A percentile compares a stretch with the other conserved stretches of the same genome.
Conservation (phyloP, 1,284 basidiomycete species). For the Moniliophthora roreri region DNA sequence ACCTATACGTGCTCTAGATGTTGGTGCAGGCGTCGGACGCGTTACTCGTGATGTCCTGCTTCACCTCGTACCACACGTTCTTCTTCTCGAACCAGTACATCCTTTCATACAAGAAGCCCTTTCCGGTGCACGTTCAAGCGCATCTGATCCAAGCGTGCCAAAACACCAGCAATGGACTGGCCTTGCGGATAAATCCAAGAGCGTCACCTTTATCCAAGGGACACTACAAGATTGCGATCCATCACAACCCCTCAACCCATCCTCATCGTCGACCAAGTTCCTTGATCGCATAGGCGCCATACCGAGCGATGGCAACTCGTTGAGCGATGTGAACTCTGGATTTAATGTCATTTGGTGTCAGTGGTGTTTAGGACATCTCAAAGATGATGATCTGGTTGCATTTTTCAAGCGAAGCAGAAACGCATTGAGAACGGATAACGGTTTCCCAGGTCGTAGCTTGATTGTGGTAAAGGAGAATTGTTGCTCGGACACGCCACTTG, state of each 20-base stretch:
- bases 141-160: constrained; percentile 19
- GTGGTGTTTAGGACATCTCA: constrained; percentile 92
- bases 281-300: constrained; percentile 61
- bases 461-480: constrained; percentile 93
- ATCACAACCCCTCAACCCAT: constrained; percentile 34
- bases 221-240: constrained; percentile 82
- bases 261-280: constrained; percentile 40
- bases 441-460: constrained; percentile 44
- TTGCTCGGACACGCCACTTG: constrained; percentile 61
- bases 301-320: constrained; percentile 29
- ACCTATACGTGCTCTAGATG: constrained; percentile 77
- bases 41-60: constrained; percentile 86
- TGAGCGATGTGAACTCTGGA: constrained; percentile 45
- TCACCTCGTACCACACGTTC: constrained; percentile 81
- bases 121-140: constrained; percentile 43
- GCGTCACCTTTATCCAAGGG: constrained; percentile 78
- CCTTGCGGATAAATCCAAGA: constrained; percentile 61
- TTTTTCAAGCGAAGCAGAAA: constrained; percentile 69
- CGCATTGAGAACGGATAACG: constrained; percentile 43
- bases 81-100: constrained; percentile 84
- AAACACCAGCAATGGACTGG: constrained; percentile 59
- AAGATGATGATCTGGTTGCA: constrained; percentile 70
- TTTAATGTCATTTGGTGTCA: constrained; percentile 92
- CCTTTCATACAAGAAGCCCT: constrained; percentile 76
- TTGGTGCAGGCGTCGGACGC: constrained; percentile 89